Evolutionary conservation across 805 yeast species (phyloP), one percentile per base, ranked within the genome.

Genomic region (Barnettozyma vustinii): DNA sequence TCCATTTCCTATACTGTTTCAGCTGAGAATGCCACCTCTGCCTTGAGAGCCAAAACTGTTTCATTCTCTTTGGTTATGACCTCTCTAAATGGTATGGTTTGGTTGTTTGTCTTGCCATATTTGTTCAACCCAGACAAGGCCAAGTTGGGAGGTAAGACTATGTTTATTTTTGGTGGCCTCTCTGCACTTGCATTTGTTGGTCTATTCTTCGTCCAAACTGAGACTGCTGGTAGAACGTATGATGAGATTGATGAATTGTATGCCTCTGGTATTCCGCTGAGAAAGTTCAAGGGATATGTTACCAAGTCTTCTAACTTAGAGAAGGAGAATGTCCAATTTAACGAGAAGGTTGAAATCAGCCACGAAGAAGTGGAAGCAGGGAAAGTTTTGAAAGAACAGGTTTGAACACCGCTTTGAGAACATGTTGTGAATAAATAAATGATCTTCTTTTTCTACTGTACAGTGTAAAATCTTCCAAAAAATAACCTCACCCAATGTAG

Each of bases 171-270:
- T 63, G 73, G 68, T 45, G 79, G 67, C 1, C 48, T 59, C 12
- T 60, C 65, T 16, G 33, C 61, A 12, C 1, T 66, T 5, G 54
- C 66, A 30, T 36, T 67, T 21, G 47, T 63, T 40, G 73, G 75
- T 72, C 60, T 65, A 27, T 75, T 61, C 62, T 73, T 75, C 60
- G 69, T 71, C 45, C 68, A 77, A 51, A 83, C 84, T 13, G 84
- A 80, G 61, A 75, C 81, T 23, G 67, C 67, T 53, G 69, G 69
- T 43, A 70, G 79, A 60, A 74, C 82, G 0, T 77, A 66, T 56
- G 81, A 78, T 47, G 83, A 80, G 55, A 65, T 80, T 57, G 84
- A 79, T 61, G 65, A 66, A 46, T 65, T 79, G 67, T 80, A 77
- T 61, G 65, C 57, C 39, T 54, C 52, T 33, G 49, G 55, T n/a